Evolutionary conservation across 1,284 basidiomycete genomes (phyloP).

Genomic region (Pascua guehoae): DNA sequence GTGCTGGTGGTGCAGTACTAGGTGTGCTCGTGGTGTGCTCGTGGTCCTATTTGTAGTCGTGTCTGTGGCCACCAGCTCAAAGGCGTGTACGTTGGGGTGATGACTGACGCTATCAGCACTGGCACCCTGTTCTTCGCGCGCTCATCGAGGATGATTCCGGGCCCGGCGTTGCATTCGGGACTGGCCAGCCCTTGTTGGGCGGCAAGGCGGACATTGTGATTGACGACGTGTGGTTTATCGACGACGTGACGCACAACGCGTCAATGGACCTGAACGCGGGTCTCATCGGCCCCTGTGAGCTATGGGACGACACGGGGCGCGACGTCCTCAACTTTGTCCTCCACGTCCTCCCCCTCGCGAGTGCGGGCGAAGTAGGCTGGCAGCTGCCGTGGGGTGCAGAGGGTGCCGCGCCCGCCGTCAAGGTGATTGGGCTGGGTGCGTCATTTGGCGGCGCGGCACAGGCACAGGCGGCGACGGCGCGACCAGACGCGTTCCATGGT

Average conservation of each 20-base stretch:
- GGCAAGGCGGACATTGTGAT: slow-evolving; percentile 37
- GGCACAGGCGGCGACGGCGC: not conserved
- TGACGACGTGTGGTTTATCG: slow-evolving; percentile 75
- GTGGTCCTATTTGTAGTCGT: no score
- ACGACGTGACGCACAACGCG: slow-evolving; percentile 72
- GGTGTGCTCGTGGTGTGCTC: no score
- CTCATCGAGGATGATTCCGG: slow-evolving; percentile 37
- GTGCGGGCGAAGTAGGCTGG: not conserved
- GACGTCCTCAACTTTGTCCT: slow-evolving; percentile 48
- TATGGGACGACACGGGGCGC: slow-evolving; percentile 48
- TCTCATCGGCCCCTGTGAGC: slow-evolving; percentile 48
- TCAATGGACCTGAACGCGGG: slow-evolving; percentile 63
- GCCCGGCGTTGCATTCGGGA: slow-evolving; percentile 7
- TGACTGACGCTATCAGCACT: slow-evolving; percentile 37
- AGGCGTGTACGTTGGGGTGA: no score
- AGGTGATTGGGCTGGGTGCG: slow-evolving; percentile 50
- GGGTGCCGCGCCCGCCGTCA: slow-evolving; percentile 1
- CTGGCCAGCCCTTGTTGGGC: not conserved
- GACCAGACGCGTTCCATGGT: slow-evolving; percentile 8
- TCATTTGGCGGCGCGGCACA: slow-evolving; percentile 63
- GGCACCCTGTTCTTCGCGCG: slow-evolving; percentile 60
- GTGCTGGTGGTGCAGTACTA: no score
- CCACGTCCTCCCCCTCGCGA: slow-evolving; percentile 45
- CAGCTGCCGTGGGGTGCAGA: slow-evolving; percentile 10
- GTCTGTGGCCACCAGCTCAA: no score